Base-by-base conservation (phyloP, 768 basidiomycete genomes). In the Podaxis mareebaensis region DNA sequence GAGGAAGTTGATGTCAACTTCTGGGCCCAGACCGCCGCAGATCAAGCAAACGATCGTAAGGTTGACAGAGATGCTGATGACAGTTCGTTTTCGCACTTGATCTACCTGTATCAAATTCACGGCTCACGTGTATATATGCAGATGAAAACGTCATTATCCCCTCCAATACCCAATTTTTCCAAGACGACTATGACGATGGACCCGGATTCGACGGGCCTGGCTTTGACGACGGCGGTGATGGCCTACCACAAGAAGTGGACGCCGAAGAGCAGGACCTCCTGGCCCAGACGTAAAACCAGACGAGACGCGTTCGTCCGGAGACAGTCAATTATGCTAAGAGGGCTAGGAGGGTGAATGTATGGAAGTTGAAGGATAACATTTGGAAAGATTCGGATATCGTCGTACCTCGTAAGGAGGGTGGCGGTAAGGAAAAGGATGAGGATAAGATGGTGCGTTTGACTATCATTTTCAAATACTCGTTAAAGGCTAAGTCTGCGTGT, bases 121-220 rank as follows among this genome's bases (percentile, higher is more conserved):
- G 5, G 36, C 44, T 53, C 28, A 20, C 20, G 30, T 15, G 12
- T 52, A 49, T 38, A 51, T 36, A 53, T 77, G 73, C 72, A 72
- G 78, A 71, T 8, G 79, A 80, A 52, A 88, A 82, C 38, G 84
- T 78, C 59, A 81, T 85, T 2, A 83, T 85, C 4, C 96, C 95
- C 0, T 97, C 97, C 76, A 92, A 91, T 68, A 96, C 96, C 0
- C 96, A 98, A 70, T 98, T 98, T 82, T 96, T 98, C 85, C 89
- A 95, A 66, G 95, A 97, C 63, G 93, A 92, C 64, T 85, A 86
- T 65, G 95, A 95, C 65, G 92, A 92, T 56, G 91, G 85, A 3
- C 86, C 85, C 58, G 90, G 85, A 12, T 88, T 86, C 66, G 91
- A 90, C 49, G 90, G 88, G 64, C 76, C 72, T 22, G 79, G 74